These are phyloP conservation scores for Gloeopeniophorella convolvens DNA, from an alignment of 768 basidiomycete genomes.

Conservation along the genomic window DNA sequence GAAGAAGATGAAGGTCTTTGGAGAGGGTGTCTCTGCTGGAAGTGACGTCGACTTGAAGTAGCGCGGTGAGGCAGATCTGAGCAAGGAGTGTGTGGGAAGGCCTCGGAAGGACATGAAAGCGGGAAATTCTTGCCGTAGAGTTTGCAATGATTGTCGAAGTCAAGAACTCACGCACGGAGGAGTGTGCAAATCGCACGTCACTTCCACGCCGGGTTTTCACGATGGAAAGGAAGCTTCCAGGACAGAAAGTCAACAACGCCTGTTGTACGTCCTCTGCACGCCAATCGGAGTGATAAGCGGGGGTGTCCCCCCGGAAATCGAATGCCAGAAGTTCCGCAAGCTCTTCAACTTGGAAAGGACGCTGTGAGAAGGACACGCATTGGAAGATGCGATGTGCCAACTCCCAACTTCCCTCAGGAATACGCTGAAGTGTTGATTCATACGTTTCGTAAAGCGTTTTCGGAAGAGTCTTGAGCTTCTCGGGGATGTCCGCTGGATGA, in stretches of 20 bases:
- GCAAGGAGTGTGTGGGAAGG: not conserved
- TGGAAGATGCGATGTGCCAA: not conserved
- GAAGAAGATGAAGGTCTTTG: not conserved
- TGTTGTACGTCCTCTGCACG: not conserved
- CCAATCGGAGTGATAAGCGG: not conserved
- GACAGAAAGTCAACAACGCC: not conserved
- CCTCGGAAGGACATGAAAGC: not conserved
- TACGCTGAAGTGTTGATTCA: not conserved
- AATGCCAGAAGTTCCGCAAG: slow-evolving; percentile 3
- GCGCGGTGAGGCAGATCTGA: not conserved
- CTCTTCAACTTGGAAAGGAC: slow-evolving; percentile 1
- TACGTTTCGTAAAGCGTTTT: not conserved
- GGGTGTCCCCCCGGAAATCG: not conserved
- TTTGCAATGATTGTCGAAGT: not conserved
- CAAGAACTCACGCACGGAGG: slow-evolving; percentile 7
- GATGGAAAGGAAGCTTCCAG: not conserved
- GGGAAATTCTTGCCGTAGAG: not conserved
- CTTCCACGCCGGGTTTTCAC: not conserved
- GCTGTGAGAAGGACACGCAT: not conserved
- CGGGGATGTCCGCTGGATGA: not conserved
- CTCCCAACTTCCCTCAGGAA: not conserved
- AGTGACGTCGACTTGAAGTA: not conserved
- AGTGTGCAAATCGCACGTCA: slow-evolving; percentile 2
- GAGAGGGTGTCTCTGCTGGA: not conserved
- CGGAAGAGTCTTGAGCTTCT: not conserved